phyloP scores from a whole-genome alignment of 352 stramenopile genomes.

The Halophytophthora batemanensis region DNA sequence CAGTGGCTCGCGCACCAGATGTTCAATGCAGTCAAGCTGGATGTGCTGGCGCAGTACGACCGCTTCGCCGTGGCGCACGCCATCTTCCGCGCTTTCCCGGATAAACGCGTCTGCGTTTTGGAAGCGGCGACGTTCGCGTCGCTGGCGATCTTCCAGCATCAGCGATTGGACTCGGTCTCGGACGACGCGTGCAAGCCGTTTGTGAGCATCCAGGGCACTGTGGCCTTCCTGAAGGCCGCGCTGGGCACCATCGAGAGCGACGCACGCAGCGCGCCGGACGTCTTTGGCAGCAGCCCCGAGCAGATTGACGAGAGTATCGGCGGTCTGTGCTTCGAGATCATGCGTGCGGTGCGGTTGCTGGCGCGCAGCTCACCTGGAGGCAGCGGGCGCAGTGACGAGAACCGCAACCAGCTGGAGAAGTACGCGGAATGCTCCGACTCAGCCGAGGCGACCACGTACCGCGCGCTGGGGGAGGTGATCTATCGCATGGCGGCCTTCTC shows the following conservation, averaged over 20 bases:
- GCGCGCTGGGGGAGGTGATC: conserved; percentile 57
- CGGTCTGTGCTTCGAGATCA: conserved; percentile 39
- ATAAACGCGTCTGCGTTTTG: conserved; percentile 33
- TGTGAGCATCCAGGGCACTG: conserved; percentile 57
- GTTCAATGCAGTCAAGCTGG: conserved; percentile 47
- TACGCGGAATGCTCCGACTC: conserved; percentile 60
- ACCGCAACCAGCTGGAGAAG: conserved; percentile 65
- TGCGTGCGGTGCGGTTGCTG: conserved; percentile 50
- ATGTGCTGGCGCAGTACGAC: conserved; percentile 59
- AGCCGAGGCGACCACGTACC: conserved; percentile 61
- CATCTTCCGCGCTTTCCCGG: conserved; percentile 42
- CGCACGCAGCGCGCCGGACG: conserved; percentile 26
- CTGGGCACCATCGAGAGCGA: conserved; percentile 44
- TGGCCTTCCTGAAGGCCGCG: conserved; percentile 50
- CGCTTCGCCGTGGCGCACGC: conserved; percentile 54
- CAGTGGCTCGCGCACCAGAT: conserved; percentile 50
- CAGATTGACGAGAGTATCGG: conserved; percentile 35
- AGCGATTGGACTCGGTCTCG: conserved; percentile 23
- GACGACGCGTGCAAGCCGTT: conserved; percentile 20
- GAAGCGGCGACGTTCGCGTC: conserved; percentile 31
- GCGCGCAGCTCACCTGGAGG: conserved; percentile 51
- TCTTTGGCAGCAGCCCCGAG: conserved; percentile 34
- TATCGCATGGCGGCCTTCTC: conserved; percentile 57
- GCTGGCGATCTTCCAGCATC: conserved; percentile 70
- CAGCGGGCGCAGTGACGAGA: conserved; percentile 31